Evolutionary conservation across 345 rosid species (phyloP).

Genomic region (Sapria himalayana): DNA sequence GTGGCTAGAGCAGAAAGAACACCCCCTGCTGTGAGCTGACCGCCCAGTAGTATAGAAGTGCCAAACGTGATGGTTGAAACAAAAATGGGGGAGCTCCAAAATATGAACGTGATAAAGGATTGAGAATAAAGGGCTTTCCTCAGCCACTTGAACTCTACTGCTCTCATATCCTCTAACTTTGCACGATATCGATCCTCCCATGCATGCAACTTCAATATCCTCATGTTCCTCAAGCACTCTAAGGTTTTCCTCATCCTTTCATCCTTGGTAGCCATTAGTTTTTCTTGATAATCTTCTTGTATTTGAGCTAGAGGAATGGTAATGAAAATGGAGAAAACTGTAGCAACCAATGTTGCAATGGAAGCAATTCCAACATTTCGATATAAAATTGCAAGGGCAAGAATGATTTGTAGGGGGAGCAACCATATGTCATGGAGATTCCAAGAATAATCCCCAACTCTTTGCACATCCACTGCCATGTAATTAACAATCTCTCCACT

Average conservation of each 20-base stretch:
- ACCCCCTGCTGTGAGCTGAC: constrained; percentile 84
- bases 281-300: constrained; percentile 94
- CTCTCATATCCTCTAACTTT: constrained; percentile 76
- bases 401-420: constrained; percentile 94
- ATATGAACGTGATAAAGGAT: constrained; percentile 85
- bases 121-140: constrained; percentile 91
- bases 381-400: constrained; percentile 84
- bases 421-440: constrained; percentile 98
- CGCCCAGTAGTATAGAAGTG: constrained; percentile 71
- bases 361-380: constrained; percentile 95
- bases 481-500: constrained; percentile 93
- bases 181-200: constrained; percentile 89
- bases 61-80: constrained; percentile 88
- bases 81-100: constrained; percentile 99
- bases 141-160: constrained; percentile 81
- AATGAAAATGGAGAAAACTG: constrained; percentile 61
- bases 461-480: constrained; percentile 99
- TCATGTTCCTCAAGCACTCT: constrained; percentile 92
- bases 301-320: constrained; percentile 75
- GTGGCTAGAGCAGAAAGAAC: constrained; percentile 99
- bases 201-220: constrained; percentile 92
- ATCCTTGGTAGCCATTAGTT: constrained; percentile 88
- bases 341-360: constrained; percentile 73
- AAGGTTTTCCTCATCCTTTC: constrained; percentile 99
- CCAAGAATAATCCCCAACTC: constrained; percentile 95